Evolutionary conservation across 306 rosid species (phyloP).

Genomic region (Lathyrus oleraceus): DNA sequence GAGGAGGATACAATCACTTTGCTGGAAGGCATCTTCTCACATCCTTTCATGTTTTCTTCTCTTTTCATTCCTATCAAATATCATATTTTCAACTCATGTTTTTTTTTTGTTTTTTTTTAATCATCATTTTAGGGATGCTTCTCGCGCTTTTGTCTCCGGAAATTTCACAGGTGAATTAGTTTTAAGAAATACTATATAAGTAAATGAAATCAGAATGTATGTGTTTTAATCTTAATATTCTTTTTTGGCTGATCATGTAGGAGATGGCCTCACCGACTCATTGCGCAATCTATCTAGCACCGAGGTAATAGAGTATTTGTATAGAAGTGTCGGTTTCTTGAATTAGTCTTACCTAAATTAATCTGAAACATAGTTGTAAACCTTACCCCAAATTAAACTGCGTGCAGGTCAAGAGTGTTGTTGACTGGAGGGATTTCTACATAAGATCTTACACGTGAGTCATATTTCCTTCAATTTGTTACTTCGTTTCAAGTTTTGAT

Average conservation of each 20-base stretch:
- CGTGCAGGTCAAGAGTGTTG: slow-evolving; percentile 83
- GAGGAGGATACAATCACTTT: slow-evolving; percentile 94
- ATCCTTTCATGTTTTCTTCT: slow-evolving; percentile 5
- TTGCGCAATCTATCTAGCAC: slow-evolving; percentile 76
- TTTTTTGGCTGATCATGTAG: slow-evolving; percentile 47
- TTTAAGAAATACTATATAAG: too few species aligned
- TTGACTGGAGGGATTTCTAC: slow-evolving; percentile 95
- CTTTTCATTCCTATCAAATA: slow-evolving; percentile 9
- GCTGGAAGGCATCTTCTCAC: slow-evolving; percentile 72
- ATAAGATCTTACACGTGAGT: slow-evolving; percentile 74
- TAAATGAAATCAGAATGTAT: too few species aligned
- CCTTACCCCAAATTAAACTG: slow-evolving; percentile 17
- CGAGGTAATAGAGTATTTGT: slow-evolving; percentile 57
- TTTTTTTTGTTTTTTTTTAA: background rate
- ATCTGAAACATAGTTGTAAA: slow-evolving; percentile 10
- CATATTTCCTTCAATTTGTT: slow-evolving; percentile 23
- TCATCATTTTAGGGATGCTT: slow-evolving; percentile 72
- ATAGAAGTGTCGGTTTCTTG: background rate
- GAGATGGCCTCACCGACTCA: slow-evolving; percentile 90
- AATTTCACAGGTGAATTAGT: slow-evolving; percentile 80
- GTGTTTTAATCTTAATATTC: background rate
- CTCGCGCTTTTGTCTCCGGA: slow-evolving; percentile 97
- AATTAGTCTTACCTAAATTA: background rate
- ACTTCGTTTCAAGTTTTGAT: too few species aligned
- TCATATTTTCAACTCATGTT: slow-evolving; percentile 17